Evolutionary conservation across 202 grass and related monocot species (phyloP), one percentile per base, ranked within the genome.

Genomic region (Zizania palustris): DNA sequence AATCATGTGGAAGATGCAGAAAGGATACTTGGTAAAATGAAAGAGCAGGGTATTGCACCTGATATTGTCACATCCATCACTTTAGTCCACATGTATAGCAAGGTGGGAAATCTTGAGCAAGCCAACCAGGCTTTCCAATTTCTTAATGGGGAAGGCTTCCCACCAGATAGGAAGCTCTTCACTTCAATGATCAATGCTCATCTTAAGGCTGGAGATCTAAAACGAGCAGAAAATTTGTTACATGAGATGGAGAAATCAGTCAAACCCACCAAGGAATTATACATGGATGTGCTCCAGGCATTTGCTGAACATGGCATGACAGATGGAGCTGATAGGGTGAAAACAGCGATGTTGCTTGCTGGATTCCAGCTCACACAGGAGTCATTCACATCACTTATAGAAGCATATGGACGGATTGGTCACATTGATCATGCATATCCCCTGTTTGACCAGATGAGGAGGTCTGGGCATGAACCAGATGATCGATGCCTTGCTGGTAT

Each of bases 51-150:
- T 80, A 67, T 98, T 72, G 57, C 60, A 69, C 87, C 85, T 56
- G 91, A 98, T 79, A 63, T 85, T 21, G 49, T 98, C 13, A 88
- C 78, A 73, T 86, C 63, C 67, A 87, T 92, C 70, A 78, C 75
- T 21, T 88, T 98, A 41, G 74, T 92, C 18, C 85, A 92, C 68
- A 94, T 98, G 95, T 95, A 92, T 71, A 73, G 85, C 83, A 84
- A 88, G 73, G 48, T 63, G 59, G 89, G 89, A 56, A 90, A 98
- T 76, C 87, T 92, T 50, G 77, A 90, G 67, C 66, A 79, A 61
- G 83, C 95, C 22, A 86, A 80, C 45, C 45, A 88, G 34, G 82
- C 89, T 45, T 98, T 98, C 38, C 71, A 85, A 16, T 83, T 66
- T 38, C 64, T 88, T 79, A 65, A 5, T 16, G 86, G 72, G 46